A percentile compares a stretch with the other conserved stretches of the same genome.
Conservation (phyloP, 441 rosid genomes). For the Euphorbia corollata region DNA sequence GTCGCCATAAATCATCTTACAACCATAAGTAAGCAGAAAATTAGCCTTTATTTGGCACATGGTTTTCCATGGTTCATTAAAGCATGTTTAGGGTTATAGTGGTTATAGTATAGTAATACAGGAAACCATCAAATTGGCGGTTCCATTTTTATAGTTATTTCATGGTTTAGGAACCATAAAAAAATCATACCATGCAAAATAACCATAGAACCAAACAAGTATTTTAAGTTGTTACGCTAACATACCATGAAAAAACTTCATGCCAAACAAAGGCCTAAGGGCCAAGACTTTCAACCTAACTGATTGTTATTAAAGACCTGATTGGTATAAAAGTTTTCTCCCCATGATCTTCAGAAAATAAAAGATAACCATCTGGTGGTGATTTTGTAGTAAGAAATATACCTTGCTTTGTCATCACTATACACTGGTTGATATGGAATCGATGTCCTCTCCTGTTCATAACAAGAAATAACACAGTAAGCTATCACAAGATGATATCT, state of each 20-base stretch:
- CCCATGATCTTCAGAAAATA: neutral
- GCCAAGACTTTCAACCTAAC: neutral
- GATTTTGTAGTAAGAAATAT: constrained; percentile 13
- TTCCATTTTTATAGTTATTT: too few species aligned
- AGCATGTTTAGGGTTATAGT: too few species aligned
- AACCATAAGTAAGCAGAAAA: neutral
- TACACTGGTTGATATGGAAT: constrained; percentile 76
- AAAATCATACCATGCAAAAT: too few species aligned
- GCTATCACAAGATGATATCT: constrained; percentile 4
- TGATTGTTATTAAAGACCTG: neutral
- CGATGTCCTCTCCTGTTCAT: constrained; percentile 70
- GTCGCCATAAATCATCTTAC: neutral
- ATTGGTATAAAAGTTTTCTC: neutral
- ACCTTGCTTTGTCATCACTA: constrained; percentile 89
- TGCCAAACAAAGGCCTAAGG: too few species aligned
- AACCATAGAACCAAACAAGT: too few species aligned
- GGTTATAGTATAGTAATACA: too few species aligned
- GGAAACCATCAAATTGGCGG: too few species aligned
- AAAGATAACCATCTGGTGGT: neutral
- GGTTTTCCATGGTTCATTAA: too few species aligned
- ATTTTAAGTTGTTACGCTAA: too few species aligned
- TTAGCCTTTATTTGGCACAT: too few species aligned
- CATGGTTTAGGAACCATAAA: too few species aligned
- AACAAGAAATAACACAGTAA: constrained; percentile 19
- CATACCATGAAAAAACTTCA: too few species aligned